These are phyloP conservation scores for Cyanidium caldarium DNA, from an alignment of 23 red algal species.

Conservation along the genomic window DNA sequence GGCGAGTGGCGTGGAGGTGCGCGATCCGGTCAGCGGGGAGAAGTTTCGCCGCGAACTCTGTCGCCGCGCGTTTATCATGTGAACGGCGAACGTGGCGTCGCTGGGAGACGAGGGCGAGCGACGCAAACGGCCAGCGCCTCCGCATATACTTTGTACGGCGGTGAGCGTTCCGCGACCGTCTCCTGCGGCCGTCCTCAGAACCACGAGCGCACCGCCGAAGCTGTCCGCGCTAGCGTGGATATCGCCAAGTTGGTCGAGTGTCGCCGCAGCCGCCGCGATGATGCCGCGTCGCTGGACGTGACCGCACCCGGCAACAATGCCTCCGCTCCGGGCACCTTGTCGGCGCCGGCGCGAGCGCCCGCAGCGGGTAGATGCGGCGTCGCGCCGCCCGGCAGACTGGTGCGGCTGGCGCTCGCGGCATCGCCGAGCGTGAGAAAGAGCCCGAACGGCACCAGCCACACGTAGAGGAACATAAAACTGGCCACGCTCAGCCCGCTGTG, in stretches of 20 bases:
- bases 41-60: background rate
- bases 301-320: background rate
- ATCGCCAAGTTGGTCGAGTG: no score
- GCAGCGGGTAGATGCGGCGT: background rate
- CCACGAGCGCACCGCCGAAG: no score
- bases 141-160: no score
- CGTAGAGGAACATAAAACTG: background rate
- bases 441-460: background rate
- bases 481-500: background rate
- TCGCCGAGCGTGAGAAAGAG: background rate
- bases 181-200: no score
- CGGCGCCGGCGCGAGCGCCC: background rate
- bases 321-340: background rate
- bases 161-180: no score
- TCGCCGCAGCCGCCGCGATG: no score
- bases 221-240: no score
- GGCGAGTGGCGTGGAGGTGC: background rate
- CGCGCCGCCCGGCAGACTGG: background rate
- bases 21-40: background rate
- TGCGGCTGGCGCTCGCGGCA: background rate
- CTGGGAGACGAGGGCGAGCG: no score
- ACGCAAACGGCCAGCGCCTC: no score
- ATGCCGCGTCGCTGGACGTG: no score
- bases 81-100: background rate
- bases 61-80: slow-evolving; percentile 2